A percentile compares a stretch with the other conserved stretches of the same genome.
Conservation (phyloP, 495 filamentous ascomycete genomes). For the Entonaema liquescens region DNA sequence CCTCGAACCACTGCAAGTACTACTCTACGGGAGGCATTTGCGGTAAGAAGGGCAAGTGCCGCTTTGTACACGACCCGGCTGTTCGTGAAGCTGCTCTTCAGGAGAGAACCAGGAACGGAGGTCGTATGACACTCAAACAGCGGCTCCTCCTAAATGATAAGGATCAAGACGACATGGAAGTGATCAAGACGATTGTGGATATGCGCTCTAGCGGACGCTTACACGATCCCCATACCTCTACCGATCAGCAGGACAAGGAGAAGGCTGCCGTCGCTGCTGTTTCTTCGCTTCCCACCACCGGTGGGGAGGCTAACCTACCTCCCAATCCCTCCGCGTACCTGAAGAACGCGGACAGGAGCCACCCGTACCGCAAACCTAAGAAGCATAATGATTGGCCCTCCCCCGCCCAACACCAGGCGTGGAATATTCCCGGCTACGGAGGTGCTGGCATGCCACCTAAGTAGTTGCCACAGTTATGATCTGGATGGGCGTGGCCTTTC, state of each 20-base stretch:
- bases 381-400: conserved; percentile 32
- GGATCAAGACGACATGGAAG: conserved; percentile 64
- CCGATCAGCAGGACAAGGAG: conserved; percentile 31
- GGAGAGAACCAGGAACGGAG: conserved; percentile 62
- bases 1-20: conserved; percentile 67
- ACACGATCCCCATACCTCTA: conserved; percentile 39
- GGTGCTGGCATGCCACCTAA: conserved; percentile 30
- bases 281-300: conserved; percentile 43
- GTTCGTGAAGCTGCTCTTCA: conserved; percentile 62
- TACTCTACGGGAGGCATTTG: conserved; percentile 67
- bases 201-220: conserved; percentile 45
- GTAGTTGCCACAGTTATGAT: conserved; percentile 16
- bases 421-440: conserved; percentile 22
- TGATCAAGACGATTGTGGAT: conserved; percentile 59
- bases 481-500: background rate
- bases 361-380: conserved; percentile 33
- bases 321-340: conserved; percentile 43
- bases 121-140: conserved; percentile 64
- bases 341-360: conserved; percentile 34
- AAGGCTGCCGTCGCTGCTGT: conserved; percentile 15
- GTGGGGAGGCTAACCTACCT: conserved; percentile 44
- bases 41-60: conserved; percentile 71
- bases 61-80: conserved; percentile 65
- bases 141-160: conserved; percentile 65
- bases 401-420: conserved; percentile 15